Evolutionary conservation across 1,139 yeast species (phyloP).

Genomic region (Yamadazyma blattariae): DNA sequence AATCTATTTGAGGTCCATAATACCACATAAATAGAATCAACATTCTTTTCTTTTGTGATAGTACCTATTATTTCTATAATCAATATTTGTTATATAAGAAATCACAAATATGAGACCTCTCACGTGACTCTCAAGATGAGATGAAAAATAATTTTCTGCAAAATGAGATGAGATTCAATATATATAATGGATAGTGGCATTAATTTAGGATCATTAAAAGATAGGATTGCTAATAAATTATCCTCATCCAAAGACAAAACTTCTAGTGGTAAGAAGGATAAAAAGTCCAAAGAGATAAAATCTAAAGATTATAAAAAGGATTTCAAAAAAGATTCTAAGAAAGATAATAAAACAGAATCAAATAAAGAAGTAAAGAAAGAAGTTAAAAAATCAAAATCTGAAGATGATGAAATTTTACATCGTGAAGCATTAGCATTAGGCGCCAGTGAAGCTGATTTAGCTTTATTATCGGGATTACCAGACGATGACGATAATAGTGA

Average conservation of each 20-base stretch:
- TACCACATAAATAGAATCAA: too few relatives aligned
- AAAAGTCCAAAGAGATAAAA: constrained; percentile 1
- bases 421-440: constrained; percentile 70
- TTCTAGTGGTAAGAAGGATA: constrained; percentile 1
- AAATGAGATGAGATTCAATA: constrained; percentile 11
- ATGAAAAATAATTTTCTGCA: too few relatives aligned
- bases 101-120: too few relatives aligned
- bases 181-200: constrained; percentile 31
- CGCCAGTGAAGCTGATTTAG: constrained; percentile 66
- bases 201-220: constrained; percentile 54
- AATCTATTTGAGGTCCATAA: too few relatives aligned
- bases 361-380: constrained; percentile 1
- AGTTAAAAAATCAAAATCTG: constrained; percentile 12
- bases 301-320: constrained; percentile 18
- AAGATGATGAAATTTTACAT: constrained; percentile 35
- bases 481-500: constrained; percentile 64
- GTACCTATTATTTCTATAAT: too few relatives aligned
- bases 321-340: constrained; percentile 19
- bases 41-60: too few relatives aligned
- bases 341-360: constrained; percentile 12
- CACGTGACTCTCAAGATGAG: too few relatives aligned
- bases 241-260: not conserved
- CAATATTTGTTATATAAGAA: too few relatives aligned
- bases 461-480: constrained; percentile 47
- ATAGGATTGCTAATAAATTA: constrained; percentile 51